Percentiles rank a stretch among this genome's conserved stretches.
Evolutionary conservation across 73 alveolate species (phyloP).

Genomic region (Tetrahymena elliotti): DNA sequence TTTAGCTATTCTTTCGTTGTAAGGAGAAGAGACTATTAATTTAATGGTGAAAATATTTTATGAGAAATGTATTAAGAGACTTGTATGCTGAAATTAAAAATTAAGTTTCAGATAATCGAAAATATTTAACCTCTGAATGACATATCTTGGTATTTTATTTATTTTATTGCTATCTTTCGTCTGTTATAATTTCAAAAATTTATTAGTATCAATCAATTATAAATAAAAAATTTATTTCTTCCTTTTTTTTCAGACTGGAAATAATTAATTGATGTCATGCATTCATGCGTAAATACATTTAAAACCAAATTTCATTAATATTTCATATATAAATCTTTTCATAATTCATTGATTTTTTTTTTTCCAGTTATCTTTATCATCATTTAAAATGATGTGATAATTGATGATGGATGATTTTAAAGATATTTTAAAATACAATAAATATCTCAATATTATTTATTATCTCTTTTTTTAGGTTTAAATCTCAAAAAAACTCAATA

Average conservation of each 20-base stretch:
- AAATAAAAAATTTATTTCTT: not conserved
- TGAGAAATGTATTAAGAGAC: not conserved
- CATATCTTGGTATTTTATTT: not conserved
- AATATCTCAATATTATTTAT: too few relatives aligned
- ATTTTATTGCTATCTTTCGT: not conserved
- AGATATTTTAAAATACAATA: not conserved
- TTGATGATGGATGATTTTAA: not conserved
- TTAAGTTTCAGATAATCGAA: not conserved
- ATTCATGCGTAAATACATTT: not conserved
- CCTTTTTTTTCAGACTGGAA: not conserved
- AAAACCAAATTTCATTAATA: not conserved
- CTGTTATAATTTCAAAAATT: not conserved
- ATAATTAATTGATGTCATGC: not conserved
- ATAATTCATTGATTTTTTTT: not conserved
- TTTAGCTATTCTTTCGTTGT: constrained; percentile 19
- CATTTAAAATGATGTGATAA: not conserved
- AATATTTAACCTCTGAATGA: not conserved
- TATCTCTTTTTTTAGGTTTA: too few relatives aligned
- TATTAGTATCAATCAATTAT: not conserved
- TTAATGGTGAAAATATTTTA: not conserved
- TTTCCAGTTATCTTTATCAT: not conserved
- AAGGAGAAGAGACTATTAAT: constrained; percentile 13
- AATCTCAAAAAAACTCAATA: too few relatives aligned
- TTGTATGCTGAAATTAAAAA: not conserved
- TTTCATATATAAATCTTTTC: not conserved